These are phyloP conservation scores for Conoideocrella luteorostrata DNA, from an alignment of 2,329 filamentous ascomycete genomes.

Conservation along the genomic window DNA sequence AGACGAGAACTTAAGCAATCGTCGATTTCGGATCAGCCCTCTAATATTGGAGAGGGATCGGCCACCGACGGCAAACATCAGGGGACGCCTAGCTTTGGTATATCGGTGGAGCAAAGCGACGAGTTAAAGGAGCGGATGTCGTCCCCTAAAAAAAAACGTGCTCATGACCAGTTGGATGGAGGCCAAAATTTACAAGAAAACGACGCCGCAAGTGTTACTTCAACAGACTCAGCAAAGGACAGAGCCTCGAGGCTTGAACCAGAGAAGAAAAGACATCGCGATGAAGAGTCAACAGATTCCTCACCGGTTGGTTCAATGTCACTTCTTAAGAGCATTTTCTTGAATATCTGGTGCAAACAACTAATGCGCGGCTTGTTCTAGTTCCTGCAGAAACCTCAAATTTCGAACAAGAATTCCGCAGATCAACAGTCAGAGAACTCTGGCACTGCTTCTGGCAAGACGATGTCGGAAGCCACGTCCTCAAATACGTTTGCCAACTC, in stretches of 20 bases:
- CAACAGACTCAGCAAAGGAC: constrained; percentile 40
- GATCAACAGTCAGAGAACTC: background rate
- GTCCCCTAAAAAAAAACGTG: constrained; percentile 62
- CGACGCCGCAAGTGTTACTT: constrained; percentile 35
- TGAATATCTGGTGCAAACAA: too few relatives aligned
- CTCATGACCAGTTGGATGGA: constrained; percentile 52
- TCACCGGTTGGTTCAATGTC: constrained; percentile 23
- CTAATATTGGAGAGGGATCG: constrained; percentile 4
- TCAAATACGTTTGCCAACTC: constrained; percentile 61
- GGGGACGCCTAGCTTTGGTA: constrained; percentile 29
- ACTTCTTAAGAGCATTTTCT: too few relatives aligned
- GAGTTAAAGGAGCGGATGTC: constrained; percentile 42
- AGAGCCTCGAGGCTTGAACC: constrained; percentile 45
- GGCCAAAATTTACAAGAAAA: constrained; percentile 35
- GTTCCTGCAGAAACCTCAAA: background rate
- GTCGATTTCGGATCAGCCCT: constrained; percentile 45
- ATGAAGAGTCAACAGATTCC: constrained; percentile 35
- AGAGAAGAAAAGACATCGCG: constrained; percentile 59
- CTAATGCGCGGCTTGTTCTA: background rate
- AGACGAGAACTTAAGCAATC: constrained; percentile 60
- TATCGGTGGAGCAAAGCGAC: constrained; percentile 27
- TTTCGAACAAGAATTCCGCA: background rate
- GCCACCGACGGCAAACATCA: constrained; percentile 18
- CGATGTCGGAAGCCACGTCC: constrained; percentile 38
- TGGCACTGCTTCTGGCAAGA: background rate